Evolutionary conservation across 129 eudicot genomes (phyloP).

Genomic region (Tagetes patula): DNA sequence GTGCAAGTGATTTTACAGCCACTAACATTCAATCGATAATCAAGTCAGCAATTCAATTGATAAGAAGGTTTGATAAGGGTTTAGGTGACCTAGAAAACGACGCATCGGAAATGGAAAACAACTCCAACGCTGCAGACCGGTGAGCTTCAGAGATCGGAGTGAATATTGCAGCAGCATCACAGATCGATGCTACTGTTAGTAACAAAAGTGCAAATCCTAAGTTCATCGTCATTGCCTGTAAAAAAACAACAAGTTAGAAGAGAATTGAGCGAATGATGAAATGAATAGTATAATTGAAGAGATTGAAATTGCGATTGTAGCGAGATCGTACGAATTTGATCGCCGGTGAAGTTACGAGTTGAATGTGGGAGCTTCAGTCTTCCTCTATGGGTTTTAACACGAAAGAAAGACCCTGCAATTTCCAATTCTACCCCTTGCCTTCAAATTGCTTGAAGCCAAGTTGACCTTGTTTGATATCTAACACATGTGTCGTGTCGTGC

Average conservation of each 20-base stretch:
- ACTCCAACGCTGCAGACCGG: slow-evolving; percentile 66
- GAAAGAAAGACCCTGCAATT: background rate
- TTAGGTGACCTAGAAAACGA: slow-evolving; percentile 47
- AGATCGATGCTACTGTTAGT: slow-evolving; percentile 38
- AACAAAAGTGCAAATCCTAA: slow-evolving; percentile 42
- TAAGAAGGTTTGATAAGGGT: slow-evolving; percentile 34
- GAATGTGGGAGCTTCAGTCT: background rate
- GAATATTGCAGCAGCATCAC: slow-evolving; percentile 50
- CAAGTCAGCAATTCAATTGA: background rate
- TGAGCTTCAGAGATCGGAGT: slow-evolving; percentile 60
- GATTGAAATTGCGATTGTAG: background rate
- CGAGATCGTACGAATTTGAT: background rate
- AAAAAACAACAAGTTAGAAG: background rate
- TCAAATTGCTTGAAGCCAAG: too few species aligned
- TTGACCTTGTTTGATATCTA: too few species aligned
- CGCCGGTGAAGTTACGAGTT: background rate
- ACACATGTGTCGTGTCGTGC: too few species aligned
- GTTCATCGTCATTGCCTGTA: slow-evolving; percentile 49
- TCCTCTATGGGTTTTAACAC: background rate
- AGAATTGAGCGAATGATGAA: background rate
- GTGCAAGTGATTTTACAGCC: background rate
- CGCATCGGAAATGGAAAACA: slow-evolving; percentile 42
- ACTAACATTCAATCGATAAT: background rate
- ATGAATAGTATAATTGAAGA: background rate
- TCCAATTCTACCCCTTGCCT: background rate